phyloP scores from a whole-genome alignment of 441 rosid species.

The Erysimum pusillum region DNA sequence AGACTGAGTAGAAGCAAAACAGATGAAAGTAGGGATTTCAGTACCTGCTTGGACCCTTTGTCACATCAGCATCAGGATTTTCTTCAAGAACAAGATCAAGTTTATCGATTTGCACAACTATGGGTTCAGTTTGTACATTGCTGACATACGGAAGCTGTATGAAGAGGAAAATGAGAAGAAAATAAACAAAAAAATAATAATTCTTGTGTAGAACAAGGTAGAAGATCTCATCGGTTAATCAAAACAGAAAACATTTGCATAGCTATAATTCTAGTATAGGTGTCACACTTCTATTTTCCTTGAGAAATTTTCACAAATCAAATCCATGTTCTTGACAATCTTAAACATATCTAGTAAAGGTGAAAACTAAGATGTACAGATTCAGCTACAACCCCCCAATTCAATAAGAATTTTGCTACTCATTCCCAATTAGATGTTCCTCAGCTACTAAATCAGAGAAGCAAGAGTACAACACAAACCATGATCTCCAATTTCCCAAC shows the following conservation, averaged over 20 bases:
- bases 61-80: conserved; percentile 68
- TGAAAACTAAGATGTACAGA: background rate
- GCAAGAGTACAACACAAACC: conserved; percentile 54
- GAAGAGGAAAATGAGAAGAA: conserved; percentile 15
- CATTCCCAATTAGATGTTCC: conserved; percentile 15
- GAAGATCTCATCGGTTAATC: conserved; percentile 10
- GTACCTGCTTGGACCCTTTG: conserved; percentile 72
- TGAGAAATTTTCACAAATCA: conserved; percentile 5
- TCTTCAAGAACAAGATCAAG: conserved; percentile 98
- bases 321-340: conserved; percentile 13
- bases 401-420: background rate
- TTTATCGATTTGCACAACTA: conserved; percentile 88
- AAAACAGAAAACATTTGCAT: background rate
- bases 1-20: conserved; percentile 1
- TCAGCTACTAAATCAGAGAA: conserved; percentile 4
- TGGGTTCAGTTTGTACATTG: conserved; percentile 89
- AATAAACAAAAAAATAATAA: conserved; percentile 9
- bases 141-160: conserved; percentile 89
- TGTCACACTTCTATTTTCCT: background rate
- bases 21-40: conserved; percentile 6
- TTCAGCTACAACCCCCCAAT: background rate
- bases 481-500: conserved; percentile 87
- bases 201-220: conserved; percentile 17
- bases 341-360: conserved; percentile 8
- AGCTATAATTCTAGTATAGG: too few relatives aligned